Conservation (phyloP, 192 early-diverging fungal genomes). For the Backusella tuberculispora region DNA sequence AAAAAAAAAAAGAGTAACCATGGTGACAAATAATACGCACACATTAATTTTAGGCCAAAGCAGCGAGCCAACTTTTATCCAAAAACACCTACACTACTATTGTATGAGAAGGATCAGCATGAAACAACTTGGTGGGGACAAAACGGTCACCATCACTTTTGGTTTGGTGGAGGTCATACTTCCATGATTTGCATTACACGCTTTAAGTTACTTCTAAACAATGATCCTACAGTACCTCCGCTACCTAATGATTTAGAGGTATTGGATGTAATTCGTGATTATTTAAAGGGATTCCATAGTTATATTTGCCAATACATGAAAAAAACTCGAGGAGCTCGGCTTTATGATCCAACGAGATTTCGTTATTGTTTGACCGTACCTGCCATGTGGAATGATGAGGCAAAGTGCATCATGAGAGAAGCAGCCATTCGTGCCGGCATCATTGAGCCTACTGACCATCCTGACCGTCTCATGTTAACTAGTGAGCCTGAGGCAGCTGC, state of each 20-base stretch:
- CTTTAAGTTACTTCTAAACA: constrained; percentile 46
- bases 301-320: constrained; percentile 38
- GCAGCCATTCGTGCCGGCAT: constrained; percentile 52
- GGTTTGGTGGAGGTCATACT: neutral
- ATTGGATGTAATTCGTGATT: constrained; percentile 53
- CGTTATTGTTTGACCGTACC: constrained; percentile 54
- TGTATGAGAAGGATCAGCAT: constrained; percentile 39
- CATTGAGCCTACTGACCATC: constrained; percentile 42
- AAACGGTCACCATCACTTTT: constrained; percentile 23
- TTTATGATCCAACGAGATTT: constrained; percentile 44
- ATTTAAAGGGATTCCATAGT: constrained; percentile 47
- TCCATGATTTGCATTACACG: constrained; percentile 15
- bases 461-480: constrained; percentile 45
- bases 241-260: constrained; percentile 51
- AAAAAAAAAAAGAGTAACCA: constrained; percentile 35
- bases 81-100: constrained; percentile 44
- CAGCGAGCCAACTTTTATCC: constrained; percentile 35
- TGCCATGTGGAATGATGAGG: constrained; percentile 54
- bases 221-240: constrained; percentile 8
- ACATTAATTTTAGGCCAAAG: constrained; percentile 28
- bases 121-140: constrained; percentile 42
- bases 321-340: constrained; percentile 37
- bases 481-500: constrained; percentile 51
- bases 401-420: constrained; percentile 51
- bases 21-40: constrained; percentile 30